Base-by-base conservation (phyloP, 257 asterid genomes). In the Solanum stenotomum region DNA sequence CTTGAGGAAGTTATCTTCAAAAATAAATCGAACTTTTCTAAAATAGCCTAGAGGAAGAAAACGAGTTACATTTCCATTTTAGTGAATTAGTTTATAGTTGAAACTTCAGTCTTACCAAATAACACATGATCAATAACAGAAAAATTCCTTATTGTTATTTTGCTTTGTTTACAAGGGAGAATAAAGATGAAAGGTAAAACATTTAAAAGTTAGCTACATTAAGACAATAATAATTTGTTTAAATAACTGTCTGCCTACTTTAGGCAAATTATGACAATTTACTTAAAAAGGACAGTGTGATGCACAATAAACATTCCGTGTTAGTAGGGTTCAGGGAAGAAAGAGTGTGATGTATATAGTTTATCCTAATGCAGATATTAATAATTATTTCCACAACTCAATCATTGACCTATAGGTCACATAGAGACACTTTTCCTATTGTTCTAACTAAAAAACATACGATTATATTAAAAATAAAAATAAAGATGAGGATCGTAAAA, bases 91-190 rank as follows among this genome's bases (percentile, higher is more conserved):
- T 68, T 34, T 72, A 77, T 18, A 18, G 40, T 70, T 91, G 88
- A 91, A 88, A 88, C 85, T 71, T 91, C 84, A 83, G 88, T 89
- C 84, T 34, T 46, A 88, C 87, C 87, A 87, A 87, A 37, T 85
- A 67, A 18, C 42, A 27, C 18, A 85, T 37, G 81, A 14, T 23
- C 81, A 16, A n/a, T 34, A 52, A n/a, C 59, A 85, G 16, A 20
- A 4, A 65, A 65, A 38, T 27, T 44, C 11, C 63, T 65, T 31
- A 46, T 78, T 87, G 16, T 83, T 49, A 49, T 49, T 25, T 89
- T 89, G 92, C 90, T 89, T 89, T 84, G 86, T 86, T 14, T 83
- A 29, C 67, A 90, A 88, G 90, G 74, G 20, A 87, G 38, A 85
- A 72, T 34, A 33, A 59, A 76, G 61, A 18, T 9, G 61, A 29